Evolutionary conservation across 768 basidiomycete species (phyloP).

Genomic region (Kwoniella dendrophila): DNA sequence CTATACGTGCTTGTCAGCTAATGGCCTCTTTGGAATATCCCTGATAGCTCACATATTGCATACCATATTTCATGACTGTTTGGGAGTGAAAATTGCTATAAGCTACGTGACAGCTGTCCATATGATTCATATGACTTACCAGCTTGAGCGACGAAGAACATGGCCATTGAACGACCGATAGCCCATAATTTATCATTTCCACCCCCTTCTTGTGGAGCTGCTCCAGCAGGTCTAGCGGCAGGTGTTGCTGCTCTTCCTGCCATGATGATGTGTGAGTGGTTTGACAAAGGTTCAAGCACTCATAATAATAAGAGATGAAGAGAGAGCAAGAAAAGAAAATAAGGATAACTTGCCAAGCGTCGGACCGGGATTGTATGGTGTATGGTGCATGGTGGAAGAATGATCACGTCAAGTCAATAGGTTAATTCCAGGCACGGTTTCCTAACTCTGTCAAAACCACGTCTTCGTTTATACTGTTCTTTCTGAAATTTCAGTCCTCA

Average conservation of each 20-base stretch:
- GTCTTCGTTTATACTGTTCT: neutral
- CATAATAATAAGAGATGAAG: neutral
- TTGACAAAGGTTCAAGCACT: neutral
- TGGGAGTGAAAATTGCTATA: neutral
- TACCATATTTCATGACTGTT: conserved; percentile 49
- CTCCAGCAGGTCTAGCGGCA: conserved; percentile 19
- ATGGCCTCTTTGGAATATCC: neutral
- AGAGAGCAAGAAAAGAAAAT: neutral
- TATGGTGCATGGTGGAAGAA: neutral
- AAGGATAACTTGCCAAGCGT: conserved; percentile 8
- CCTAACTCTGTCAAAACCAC: neutral
- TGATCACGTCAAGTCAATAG: conserved; percentile 6
- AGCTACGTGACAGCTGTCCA: neutral
- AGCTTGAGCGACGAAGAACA: conserved; percentile 42
- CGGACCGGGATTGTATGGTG: neutral
- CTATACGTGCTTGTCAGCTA: conserved; percentile 13
- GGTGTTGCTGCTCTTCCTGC: conserved; percentile 19
- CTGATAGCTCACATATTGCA: conserved; percentile 37
- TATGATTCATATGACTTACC: conserved; percentile 29
- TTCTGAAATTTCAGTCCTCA: neutral
- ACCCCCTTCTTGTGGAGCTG: conserved; percentile 10
- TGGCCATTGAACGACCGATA: conserved; percentile 26
- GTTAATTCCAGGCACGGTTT: conserved; percentile 7
- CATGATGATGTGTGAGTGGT: conserved; percentile 5
- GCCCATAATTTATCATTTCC: conserved; percentile 18